These are phyloP conservation scores for Moesziomyces globuligerus DNA, from an alignment of 1,284 basidiomycete genomes.

Conservation along the genomic window DNA sequence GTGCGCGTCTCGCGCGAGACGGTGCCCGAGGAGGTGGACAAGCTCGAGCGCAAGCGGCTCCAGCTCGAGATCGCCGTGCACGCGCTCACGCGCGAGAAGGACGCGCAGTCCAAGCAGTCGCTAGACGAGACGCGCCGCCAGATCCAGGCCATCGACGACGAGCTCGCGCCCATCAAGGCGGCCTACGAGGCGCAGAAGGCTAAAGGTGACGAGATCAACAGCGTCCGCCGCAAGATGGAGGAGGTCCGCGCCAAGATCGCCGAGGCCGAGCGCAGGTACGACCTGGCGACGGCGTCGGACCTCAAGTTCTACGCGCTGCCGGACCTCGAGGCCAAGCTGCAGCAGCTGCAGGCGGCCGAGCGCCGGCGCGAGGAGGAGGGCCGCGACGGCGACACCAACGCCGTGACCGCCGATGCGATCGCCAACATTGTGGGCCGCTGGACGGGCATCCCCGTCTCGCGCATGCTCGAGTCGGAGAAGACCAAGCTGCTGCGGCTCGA, in stretches of 20 bases:
- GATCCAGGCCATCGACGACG: constrained; percentile 86
- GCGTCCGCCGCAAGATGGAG: constrained; percentile 84
- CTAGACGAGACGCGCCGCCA: constrained; percentile 81
- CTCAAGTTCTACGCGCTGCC: constrained; percentile 92
- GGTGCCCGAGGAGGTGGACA: constrained; percentile 91
- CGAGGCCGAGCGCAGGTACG: constrained; percentile 86
- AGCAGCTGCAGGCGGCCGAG: constrained; percentile 70
- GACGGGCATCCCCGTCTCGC: constrained; percentile 69
- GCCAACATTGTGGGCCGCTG: constrained; percentile 72
- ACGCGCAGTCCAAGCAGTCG: constrained; percentile 86
- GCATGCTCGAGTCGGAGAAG: constrained; percentile 67
- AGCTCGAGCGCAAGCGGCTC: constrained; percentile 88
- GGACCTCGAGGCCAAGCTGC: constrained; percentile 80
- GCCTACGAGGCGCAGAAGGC: constrained; percentile 90
- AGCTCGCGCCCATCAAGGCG: constrained; percentile 86
- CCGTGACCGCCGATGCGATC: constrained; percentile 68
- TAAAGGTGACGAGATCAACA: constrained; percentile 85
- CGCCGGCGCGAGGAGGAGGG: constrained; percentile 68
- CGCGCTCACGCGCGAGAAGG: constrained; percentile 83
- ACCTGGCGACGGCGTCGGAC: constrained; percentile 74
- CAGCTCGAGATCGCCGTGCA: constrained; percentile 96
- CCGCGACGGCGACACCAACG: constrained; percentile 48
- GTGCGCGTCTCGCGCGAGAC: constrained; percentile 77
- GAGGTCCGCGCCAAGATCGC: constrained; percentile 91
- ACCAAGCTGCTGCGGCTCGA: constrained; percentile 64